Conservation (phyloP, 78 protist species). For the slime mould (Dictyostelium discoideum) region DNA sequence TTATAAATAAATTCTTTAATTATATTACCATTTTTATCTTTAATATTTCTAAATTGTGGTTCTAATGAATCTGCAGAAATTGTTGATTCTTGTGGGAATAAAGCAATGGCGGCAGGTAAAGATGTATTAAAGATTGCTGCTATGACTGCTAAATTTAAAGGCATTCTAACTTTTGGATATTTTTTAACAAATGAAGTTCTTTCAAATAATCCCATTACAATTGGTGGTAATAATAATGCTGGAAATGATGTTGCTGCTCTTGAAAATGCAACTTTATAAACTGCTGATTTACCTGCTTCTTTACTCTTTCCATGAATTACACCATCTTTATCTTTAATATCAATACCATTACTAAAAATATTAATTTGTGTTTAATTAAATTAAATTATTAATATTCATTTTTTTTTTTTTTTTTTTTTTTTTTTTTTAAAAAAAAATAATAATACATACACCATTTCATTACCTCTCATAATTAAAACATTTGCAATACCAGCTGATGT, state of each 20-base stretch:
- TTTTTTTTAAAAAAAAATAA: not conserved
- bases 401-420: not conserved
- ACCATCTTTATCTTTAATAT: slow-evolving; percentile 69
- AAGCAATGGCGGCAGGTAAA: slow-evolving; percentile 72
- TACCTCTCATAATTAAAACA: slow-evolving; percentile 81
- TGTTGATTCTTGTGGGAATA: slow-evolving; percentile 78
- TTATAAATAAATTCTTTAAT: slow-evolving; percentile 66
- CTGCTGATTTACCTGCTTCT: slow-evolving; percentile 68
- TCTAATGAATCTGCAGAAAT: slow-evolving; percentile 61
- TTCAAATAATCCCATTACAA: slow-evolving; percentile 60
- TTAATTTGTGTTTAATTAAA: no score
- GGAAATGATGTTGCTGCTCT: slow-evolving; percentile 75
- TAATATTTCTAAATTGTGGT: slow-evolving; percentile 54
- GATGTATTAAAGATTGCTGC: slow-evolving; percentile 72
- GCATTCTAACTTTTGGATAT: slow-evolving; percentile 56
- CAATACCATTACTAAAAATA: slow-evolving; percentile 63
- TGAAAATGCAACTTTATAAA: slow-evolving; percentile 67
- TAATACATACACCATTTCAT: slow-evolving; percentile 64
- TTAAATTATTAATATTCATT: no score
- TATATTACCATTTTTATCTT: slow-evolving; percentile 40
- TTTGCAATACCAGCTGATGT: slow-evolving; percentile 83
- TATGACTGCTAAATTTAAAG: slow-evolving; percentile 59
- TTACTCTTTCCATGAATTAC: slow-evolving; percentile 29
- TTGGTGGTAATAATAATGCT: slow-evolving; percentile 67
- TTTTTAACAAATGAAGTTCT: slow-evolving; percentile 13